Base-by-base conservation (phyloP, 2,329 filamentous ascomycete species). In the Penicillium sp. region DNA sequence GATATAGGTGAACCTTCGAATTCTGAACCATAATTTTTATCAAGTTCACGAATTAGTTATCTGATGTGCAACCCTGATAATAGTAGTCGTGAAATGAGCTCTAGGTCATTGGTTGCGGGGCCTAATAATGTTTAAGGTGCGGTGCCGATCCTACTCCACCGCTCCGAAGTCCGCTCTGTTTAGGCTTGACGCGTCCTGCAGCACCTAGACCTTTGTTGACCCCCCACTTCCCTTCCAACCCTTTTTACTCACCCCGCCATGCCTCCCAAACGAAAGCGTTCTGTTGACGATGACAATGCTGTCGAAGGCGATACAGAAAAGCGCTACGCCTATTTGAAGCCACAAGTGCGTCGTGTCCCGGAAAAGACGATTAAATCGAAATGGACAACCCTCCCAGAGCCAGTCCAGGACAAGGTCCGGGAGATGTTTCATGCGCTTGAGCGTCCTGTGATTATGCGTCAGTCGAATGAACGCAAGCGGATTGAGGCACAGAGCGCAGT, bases 321-420 rank as follows among this genome's bases (percentile, higher is more conserved):
- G 56, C 65, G 61, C 49, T 77, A 71, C 45, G 72, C 75, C 14
- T 73, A 72, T 46, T 63, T 78, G 31, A 71, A 75, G 58, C 71
- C 74, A 9, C 72, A 70, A 22, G 66, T 76, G 42, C 75, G 73
- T 51, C 73, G 74, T 49, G 67, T 78, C 31, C 69, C 75, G 8
- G 73, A 77, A 57, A 67, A 69, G 45, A 76, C 73, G 8, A 76
- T 79, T 62, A 76, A 76, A 49, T 70, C 73, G 37, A 78, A 77
- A 71, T 79, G 76, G 76, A 69, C 72, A 12, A 74, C 76, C 5
- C 68, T 79, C 2, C 73, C 76, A 1, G 73, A 75, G 27, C 67
- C 73, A 2, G 71, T 71, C 3, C 76, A 78, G 60, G 74, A 75
- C 37, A 76, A 73, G 50, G 67, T 79, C 44, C 69, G 70, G 33